Evolutionary conservation across 139 green algal genomes (phyloP).

Genomic region (Chlorella sp.): DNA sequence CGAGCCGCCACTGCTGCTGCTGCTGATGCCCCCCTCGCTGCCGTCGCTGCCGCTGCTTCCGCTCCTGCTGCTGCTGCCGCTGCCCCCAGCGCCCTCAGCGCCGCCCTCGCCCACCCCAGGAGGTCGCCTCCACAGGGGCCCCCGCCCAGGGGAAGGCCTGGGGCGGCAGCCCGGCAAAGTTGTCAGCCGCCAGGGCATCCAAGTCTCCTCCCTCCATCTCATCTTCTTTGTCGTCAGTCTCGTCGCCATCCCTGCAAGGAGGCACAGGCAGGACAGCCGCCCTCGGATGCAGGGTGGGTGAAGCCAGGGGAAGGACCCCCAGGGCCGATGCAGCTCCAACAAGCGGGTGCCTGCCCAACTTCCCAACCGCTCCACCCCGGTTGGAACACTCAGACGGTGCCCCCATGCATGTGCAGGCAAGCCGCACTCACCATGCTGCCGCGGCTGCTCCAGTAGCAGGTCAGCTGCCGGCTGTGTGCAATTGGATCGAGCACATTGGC

Average conservation of each 20-base stretch:
- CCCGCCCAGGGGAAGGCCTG: no score
- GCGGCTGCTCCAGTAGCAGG: constrained; percentile 34
- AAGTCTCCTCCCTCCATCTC: no score
- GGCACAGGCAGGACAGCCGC: not conserved
- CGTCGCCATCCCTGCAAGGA: no score
- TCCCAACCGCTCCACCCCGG: not conserved
- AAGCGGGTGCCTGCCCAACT: no score
- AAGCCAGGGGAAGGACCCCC: no score
- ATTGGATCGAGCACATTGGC: constrained; percentile 32
- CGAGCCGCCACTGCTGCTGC: not conserved
- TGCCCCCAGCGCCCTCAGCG: not conserved
- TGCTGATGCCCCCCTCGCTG: not conserved
- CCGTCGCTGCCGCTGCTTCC: not conserved
- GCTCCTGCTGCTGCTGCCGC: not conserved
- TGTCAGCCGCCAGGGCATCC: not conserved
- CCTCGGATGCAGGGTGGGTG: not conserved
- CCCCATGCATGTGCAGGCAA: not conserved
- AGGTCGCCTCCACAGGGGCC: no score
- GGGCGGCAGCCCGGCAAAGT: not conserved
- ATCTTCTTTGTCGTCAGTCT: not conserved
- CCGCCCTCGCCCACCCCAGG: no score
- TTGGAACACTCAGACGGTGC: not conserved
- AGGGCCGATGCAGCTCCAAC: no score
- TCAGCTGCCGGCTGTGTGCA: not conserved
- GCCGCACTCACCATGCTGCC: not conserved